These are phyloP conservation scores for Globisporangium echinulatum DNA, from an alignment of 352 stramenopile species.

Conservation along the genomic window DNA sequence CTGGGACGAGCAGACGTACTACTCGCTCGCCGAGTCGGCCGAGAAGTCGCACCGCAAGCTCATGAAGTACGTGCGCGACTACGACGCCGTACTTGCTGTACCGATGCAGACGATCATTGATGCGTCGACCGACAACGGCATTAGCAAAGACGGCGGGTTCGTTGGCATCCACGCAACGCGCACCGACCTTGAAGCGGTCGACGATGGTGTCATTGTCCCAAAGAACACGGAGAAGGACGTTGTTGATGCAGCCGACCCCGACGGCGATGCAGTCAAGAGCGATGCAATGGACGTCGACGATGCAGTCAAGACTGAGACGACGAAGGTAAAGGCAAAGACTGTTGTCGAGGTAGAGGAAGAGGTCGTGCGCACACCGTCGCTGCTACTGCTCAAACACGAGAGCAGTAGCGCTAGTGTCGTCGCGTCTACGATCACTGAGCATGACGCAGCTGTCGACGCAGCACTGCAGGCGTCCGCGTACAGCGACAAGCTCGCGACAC, in stretches of 20 bases:
- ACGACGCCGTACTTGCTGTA: conserved; percentile 76
- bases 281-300: conserved; percentile 1
- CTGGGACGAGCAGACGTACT: conserved; percentile 99
- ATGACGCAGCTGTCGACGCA: neutral
- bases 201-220: conserved; percentile 42
- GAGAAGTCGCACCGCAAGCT: conserved; percentile 98
- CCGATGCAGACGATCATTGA: conserved; percentile 87
- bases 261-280: conserved; percentile 13
- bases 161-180: conserved; percentile 67
- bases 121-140: conserved; percentile 74
- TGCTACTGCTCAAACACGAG: conserved; percentile 10
- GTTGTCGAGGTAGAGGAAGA: conserved; percentile 2
- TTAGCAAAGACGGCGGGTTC: conserved; percentile 77
- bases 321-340: neutral
- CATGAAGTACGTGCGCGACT: conserved; percentile 96
- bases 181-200: conserved; percentile 41
- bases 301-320: conserved; percentile 6
- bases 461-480: conserved; percentile 23
- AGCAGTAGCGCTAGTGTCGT: neutral
- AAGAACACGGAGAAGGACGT: conserved; percentile 18
- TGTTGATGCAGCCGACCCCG: conserved; percentile 9
- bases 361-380: conserved; percentile 3
- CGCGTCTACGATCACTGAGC: neutral
- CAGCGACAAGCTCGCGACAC: conserved; percentile 37
- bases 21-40: conserved; percentile 95